phyloP scores from a whole-genome alignment of 192 early-diverging fungal species.

The Backusella luteola region DNA sequence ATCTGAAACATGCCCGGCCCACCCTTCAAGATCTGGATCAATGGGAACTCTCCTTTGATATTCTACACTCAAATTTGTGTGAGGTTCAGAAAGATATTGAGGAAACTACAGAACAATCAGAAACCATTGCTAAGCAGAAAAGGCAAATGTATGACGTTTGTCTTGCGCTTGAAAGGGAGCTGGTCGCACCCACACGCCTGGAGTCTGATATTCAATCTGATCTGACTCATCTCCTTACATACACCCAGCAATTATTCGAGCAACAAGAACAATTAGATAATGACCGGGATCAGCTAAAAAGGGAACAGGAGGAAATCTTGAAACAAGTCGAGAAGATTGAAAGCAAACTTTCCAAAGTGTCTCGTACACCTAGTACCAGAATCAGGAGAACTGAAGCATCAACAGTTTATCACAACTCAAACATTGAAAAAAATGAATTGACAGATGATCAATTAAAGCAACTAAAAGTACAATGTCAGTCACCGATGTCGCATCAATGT shows the following conservation, averaged over 20 bases:
- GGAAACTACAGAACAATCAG: conserved; percentile 37
- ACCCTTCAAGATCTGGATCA: conserved; percentile 37
- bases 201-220: conserved; percentile 34
- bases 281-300: conserved; percentile 20
- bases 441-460: neutral
- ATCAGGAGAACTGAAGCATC: neutral
- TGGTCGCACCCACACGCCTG: neutral
- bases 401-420: neutral
- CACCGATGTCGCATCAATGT: neutral
- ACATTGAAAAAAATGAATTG: neutral
- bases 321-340: conserved; percentile 5
- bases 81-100: conserved; percentile 50
- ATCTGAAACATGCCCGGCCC: neutral
- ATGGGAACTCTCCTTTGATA: conserved; percentile 50
- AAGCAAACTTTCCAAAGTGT: neutral
- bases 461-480: neutral
- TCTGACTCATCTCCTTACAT: conserved; percentile 33
- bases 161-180: conserved; percentile 35
- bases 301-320: conserved; percentile 32
- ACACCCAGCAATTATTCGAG: conserved; percentile 39
- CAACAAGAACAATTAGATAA: conserved; percentile 32
- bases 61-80: conserved; percentile 46
- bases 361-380: neutral
- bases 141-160: conserved; percentile 45
- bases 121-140: conserved; percentile 37